Conservation (phyloP, 1,284 basidiomycete species). For the Cryptococcus neoformans region DNA sequence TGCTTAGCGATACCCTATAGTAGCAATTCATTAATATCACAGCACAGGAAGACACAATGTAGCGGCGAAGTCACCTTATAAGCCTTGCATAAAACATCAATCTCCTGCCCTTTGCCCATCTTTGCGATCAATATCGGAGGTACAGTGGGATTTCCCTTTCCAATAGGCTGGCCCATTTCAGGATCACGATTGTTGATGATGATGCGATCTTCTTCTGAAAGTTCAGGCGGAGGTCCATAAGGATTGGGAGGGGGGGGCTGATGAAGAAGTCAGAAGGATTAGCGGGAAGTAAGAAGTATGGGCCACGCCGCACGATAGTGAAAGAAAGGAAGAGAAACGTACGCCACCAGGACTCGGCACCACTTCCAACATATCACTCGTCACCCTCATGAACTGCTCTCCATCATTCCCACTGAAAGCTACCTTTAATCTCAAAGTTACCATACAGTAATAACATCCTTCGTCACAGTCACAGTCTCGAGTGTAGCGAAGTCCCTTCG, state of each 20-base stretch:
- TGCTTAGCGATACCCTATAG: slow-evolving; percentile 91
- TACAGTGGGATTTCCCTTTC: slow-evolving; percentile 66
- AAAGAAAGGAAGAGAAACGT: slow-evolving; percentile 7
- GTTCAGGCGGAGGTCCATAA: slow-evolving; percentile 36
- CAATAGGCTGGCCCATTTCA: slow-evolving; percentile 80
- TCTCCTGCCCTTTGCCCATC: slow-evolving; percentile 89
- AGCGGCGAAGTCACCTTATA: slow-evolving; percentile 66
- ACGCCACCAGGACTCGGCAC: slow-evolving; percentile 34
- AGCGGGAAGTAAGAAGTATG: not conserved
- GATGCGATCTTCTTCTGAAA: slow-evolving; percentile 36
- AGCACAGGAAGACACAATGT: not conserved
- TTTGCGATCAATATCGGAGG: slow-evolving; percentile 84
- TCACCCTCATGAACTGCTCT: slow-evolving; percentile 39
- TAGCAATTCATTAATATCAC: not conserved
- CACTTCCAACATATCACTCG: slow-evolving; percentile 47
- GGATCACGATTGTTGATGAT: slow-evolving; percentile 60
- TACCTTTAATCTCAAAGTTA: slow-evolving; percentile 43
- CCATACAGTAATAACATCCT: slow-evolving; percentile 50
- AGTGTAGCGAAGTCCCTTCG: slow-evolving; percentile 70
- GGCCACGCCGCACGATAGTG: not conserved
- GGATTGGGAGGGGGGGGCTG: slow-evolving; percentile 30
- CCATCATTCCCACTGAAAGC: slow-evolving; percentile 24
- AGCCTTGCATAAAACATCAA: slow-evolving; percentile 82
- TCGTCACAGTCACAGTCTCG: slow-evolving; percentile 50
- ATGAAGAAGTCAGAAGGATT: not conserved